phyloP scores from a whole-genome alignment of 129 eudicot species.

The Solidago caesia region DNA sequence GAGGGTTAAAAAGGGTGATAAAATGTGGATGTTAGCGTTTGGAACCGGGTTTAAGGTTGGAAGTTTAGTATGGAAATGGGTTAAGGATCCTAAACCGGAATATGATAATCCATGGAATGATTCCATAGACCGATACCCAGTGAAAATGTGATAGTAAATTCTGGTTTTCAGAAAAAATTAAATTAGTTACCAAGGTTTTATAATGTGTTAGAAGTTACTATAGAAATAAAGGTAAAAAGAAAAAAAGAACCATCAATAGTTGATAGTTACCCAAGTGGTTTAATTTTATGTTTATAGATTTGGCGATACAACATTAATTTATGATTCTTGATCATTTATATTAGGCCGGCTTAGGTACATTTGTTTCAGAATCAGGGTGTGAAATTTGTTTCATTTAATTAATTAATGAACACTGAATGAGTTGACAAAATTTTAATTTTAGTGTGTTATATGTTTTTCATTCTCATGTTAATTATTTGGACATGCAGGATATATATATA shows the following conservation, averaged over 20 bases:
- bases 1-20: conserved; percentile 61
- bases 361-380: too few relatives aligned
- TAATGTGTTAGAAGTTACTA: neutral
- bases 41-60: conserved; percentile 95
- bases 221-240: neutral
- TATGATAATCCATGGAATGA: conserved; percentile 77
- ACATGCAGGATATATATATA: too few relatives aligned
- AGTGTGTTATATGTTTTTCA: too few relatives aligned
- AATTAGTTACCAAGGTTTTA: neutral
- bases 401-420: too few relatives aligned
- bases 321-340: too few relatives aligned
- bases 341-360: too few relatives aligned
- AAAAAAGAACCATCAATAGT: neutral
- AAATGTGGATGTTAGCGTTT: conserved; percentile 85
- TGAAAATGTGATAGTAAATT: conserved; percentile 37
- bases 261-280: neutral
- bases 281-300: too few relatives aligned
- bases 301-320: too few relatives aligned
- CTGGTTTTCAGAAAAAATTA: neutral
- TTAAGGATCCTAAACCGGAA: conserved; percentile 41
- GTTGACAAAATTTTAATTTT: too few relatives aligned
- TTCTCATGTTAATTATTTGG: too few relatives aligned
- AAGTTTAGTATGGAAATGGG: conserved; percentile 76
- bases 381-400: too few relatives aligned
- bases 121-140: conserved; percentile 58